Percentiles rank a stretch among this genome's conserved stretches.
phyloP scores from a whole-genome alignment of 106 monocot species.

The Triglochin maritima region DNA sequence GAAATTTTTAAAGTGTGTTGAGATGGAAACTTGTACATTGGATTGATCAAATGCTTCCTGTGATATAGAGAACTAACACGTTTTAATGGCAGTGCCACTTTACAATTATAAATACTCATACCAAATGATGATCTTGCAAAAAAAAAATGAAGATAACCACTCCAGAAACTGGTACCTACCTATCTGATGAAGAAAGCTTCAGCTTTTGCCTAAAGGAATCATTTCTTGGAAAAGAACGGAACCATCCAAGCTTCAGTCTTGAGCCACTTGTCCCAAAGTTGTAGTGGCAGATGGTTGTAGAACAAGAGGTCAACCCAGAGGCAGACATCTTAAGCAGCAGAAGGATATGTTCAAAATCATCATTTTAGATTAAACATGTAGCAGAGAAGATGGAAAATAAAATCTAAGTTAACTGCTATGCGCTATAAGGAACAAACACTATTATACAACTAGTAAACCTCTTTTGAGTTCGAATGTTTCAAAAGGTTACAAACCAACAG shows the following conservation, averaged over 20 bases:
- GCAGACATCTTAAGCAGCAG: conserved; percentile 9
- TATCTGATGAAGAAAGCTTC: conserved; percentile 10
- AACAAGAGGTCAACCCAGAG: conserved; percentile 6
- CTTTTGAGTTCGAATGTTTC: too few relatives aligned
- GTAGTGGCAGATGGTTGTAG: neutral
- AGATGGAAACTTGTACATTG: neutral
- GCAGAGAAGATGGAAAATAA: too few relatives aligned
- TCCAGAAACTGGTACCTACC: neutral
- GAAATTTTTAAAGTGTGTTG: conserved; percentile 9
- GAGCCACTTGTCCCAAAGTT: neutral
- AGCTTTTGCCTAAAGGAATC: conserved; percentile 1
- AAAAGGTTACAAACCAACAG: too few relatives aligned
- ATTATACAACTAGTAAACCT: too few relatives aligned
- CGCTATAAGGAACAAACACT: too few relatives aligned
- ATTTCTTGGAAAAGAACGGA: neutral
- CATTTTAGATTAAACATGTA: too few relatives aligned
- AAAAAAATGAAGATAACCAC: neutral
- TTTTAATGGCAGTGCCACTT: neutral
- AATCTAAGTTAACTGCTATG: too few relatives aligned
- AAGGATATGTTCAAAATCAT: too few relatives aligned
- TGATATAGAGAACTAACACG: neutral
- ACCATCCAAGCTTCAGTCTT: neutral
- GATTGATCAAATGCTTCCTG: neutral
- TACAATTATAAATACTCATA: neutral
- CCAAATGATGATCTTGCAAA: neutral